Conservation (phyloP, 306 rosid genomes). For the Biancaea sappan region DNA sequence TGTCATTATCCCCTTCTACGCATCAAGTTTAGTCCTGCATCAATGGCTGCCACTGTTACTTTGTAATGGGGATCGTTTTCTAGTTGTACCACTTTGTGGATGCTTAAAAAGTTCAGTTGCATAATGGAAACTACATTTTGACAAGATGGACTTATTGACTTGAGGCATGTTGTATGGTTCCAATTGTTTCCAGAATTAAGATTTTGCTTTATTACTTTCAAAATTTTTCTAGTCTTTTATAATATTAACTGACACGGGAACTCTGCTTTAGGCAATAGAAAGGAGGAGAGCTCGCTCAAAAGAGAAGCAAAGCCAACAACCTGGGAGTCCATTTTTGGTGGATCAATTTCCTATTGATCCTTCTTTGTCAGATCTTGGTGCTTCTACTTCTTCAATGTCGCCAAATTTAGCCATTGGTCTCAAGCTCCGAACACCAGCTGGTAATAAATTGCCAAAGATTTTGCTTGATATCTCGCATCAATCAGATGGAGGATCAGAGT, state of each 20-base stretch:
- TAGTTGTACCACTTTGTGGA: too few species aligned
- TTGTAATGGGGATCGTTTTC: background rate
- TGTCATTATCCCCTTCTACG: background rate
- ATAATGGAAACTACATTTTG: background rate
- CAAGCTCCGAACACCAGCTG: conserved; percentile 32
- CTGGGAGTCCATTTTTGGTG: conserved; percentile 30
- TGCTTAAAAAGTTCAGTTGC: too few species aligned
- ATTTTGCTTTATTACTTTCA: background rate
- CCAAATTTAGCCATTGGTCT: conserved; percentile 11
- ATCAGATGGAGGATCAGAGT: conserved; percentile 40
- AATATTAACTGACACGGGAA: background rate
- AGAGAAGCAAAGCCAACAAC: conserved; percentile 48
- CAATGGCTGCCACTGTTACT: background rate
- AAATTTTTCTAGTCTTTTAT: background rate
- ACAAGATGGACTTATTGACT: background rate
- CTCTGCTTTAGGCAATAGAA: conserved; percentile 62
- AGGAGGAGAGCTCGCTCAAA: conserved; percentile 63
- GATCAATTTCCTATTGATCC: conserved; percentile 35
- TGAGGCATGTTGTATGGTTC: background rate
- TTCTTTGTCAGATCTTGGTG: conserved; percentile 27
- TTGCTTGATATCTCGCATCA: conserved; percentile 46
- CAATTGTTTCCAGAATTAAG: background rate
- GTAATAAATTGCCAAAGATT: conserved; percentile 38
- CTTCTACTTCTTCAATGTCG: conserved; percentile 34
- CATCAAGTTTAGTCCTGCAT: background rate